Conservation (phyloP, 2,329 filamentous ascomycete genomes). For the Chaetomiaceae sp. region DNA sequence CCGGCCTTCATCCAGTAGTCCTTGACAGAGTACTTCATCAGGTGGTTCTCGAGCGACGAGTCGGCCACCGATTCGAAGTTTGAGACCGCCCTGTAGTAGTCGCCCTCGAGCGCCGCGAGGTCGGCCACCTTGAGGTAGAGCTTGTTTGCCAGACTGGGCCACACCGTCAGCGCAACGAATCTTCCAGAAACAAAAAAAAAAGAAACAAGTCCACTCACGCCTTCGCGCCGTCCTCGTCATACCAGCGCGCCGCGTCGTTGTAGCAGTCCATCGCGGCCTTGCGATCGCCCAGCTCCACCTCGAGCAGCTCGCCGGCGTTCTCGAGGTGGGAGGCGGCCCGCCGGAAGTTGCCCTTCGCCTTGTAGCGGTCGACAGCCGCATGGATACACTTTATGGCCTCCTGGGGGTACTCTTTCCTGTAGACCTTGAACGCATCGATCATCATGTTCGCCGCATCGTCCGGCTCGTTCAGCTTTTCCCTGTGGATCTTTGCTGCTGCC, state of each 20-base stretch:
- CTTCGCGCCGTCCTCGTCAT: conserved; percentile 77
- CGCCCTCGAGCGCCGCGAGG: conserved; percentile 70
- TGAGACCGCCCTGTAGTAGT: conserved; percentile 79
- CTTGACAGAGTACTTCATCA: conserved; percentile 92
- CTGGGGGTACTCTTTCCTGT: conserved; percentile 77
- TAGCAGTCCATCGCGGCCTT: conserved; percentile 78
- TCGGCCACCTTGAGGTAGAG: conserved; percentile 90
- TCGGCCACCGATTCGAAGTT: conserved; percentile 80
- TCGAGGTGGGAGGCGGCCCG: conserved; percentile 89
- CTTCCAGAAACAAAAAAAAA: too few species aligned
- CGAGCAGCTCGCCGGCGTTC: conserved; percentile 78
- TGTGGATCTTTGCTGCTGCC: conserved; percentile 76
- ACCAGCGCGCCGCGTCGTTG: conserved; percentile 83
- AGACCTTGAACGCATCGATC: conserved; percentile 91
- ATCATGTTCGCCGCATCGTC: conserved; percentile 88
- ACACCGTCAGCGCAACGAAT: conserved; percentile 3
- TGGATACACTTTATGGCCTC: conserved; percentile 78
- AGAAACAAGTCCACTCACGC: conserved; percentile 62
- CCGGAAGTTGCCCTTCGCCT: conserved; percentile 82
- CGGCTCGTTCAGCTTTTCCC: conserved; percentile 76
- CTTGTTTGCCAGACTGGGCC: conserved; percentile 81
- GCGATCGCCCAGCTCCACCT: conserved; percentile 72
- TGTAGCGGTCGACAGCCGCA: conserved; percentile 79
- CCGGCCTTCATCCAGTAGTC: conserved; percentile 94
- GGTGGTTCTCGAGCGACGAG: conserved; percentile 76